These are phyloP conservation scores for Globisporangium cederbergense DNA, from an alignment of 352 stramenopile species.

Conservation along the genomic window DNA sequence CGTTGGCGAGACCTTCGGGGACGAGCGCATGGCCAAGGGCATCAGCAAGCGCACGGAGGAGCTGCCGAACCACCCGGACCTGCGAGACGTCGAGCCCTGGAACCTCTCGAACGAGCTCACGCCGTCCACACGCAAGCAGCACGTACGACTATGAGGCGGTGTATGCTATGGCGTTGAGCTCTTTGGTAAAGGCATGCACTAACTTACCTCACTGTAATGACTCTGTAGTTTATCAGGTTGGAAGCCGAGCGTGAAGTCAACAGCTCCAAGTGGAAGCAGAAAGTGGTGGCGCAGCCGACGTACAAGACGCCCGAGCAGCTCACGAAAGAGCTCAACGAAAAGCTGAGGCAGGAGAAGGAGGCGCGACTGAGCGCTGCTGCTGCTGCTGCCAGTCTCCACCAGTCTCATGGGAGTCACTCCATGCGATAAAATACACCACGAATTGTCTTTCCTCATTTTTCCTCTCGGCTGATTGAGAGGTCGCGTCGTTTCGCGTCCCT, in stretches of 20 bases:
- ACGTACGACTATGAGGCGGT: slow-evolving; percentile 30
- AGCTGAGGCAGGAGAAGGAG: slow-evolving; percentile 47
- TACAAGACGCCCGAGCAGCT: slow-evolving; percentile 65
- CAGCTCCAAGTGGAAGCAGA: slow-evolving; percentile 51
- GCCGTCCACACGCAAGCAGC: slow-evolving; percentile 35
- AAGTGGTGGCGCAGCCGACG: slow-evolving; percentile 20
- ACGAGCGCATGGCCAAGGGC: slow-evolving; percentile 67
- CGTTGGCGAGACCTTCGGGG: slow-evolving; percentile 58
- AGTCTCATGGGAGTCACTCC: not conserved
- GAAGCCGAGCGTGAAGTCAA: slow-evolving; percentile 32
- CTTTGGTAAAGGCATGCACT: not conserved
- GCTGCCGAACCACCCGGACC: slow-evolving; percentile 66
- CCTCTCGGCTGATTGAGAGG: not conserved
- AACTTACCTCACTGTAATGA: not conserved
- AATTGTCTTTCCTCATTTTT: too few relatives aligned
- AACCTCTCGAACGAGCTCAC: slow-evolving; percentile 59
- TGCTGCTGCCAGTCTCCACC: slow-evolving; percentile 8
- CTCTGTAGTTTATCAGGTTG: slow-evolving; percentile 28
- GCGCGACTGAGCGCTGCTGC: slow-evolving; percentile 17
- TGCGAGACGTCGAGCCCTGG: slow-evolving; percentile 58
- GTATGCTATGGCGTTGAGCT: too few relatives aligned
- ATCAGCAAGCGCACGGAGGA: slow-evolving; percentile 74
- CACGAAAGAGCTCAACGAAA: slow-evolving; percentile 43
- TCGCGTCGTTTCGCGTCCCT: slow-evolving; percentile 7
- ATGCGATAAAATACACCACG: slow-evolving; percentile 3